phyloP scores from a whole-genome alignment of 306 rosid genomes.

The Arachis hypogaea region DNA sequence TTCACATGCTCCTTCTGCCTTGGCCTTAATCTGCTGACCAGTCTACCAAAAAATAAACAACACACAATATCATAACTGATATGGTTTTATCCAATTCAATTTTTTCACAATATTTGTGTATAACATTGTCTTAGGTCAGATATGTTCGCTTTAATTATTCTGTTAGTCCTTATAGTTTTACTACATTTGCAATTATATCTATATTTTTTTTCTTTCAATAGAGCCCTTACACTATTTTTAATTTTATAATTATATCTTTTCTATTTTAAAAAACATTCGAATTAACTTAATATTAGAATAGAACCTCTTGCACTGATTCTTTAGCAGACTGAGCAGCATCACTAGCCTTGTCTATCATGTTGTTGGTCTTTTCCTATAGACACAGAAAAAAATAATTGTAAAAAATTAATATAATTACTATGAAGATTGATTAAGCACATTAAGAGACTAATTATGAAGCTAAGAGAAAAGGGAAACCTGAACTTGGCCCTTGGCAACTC shows the following conservation, averaged over 20 bases:
- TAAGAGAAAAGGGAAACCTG: slow-evolving; percentile 39
- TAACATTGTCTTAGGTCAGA: no score
- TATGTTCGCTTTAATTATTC: no score
- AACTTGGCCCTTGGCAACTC: slow-evolving; percentile 64
- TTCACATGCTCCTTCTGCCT: slow-evolving; percentile 56
- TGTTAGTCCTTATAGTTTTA: no score
- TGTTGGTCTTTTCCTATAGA: slow-evolving; percentile 55
- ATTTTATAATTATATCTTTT: no score
- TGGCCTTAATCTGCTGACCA: slow-evolving; percentile 48
- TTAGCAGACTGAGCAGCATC: slow-evolving; percentile 51
- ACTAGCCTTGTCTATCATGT: slow-evolving; percentile 52
- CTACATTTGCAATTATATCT: no score
- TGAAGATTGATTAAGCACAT: background rate
- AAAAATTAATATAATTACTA: no score
- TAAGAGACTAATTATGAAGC: background rate
- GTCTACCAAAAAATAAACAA: slow-evolving; percentile 32
- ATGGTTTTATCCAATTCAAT: background rate
- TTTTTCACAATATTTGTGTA: background rate
- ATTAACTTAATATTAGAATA: no score
- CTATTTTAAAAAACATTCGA: no score
- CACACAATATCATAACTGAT: background rate
- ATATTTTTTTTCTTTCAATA: no score
- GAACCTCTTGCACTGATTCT: slow-evolving; percentile 52
- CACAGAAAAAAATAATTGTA: no score
- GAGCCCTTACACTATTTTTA: no score